Base-by-base conservation (phyloP, 1,284 basidiomycete species). In the Puccinia horiana region DNA sequence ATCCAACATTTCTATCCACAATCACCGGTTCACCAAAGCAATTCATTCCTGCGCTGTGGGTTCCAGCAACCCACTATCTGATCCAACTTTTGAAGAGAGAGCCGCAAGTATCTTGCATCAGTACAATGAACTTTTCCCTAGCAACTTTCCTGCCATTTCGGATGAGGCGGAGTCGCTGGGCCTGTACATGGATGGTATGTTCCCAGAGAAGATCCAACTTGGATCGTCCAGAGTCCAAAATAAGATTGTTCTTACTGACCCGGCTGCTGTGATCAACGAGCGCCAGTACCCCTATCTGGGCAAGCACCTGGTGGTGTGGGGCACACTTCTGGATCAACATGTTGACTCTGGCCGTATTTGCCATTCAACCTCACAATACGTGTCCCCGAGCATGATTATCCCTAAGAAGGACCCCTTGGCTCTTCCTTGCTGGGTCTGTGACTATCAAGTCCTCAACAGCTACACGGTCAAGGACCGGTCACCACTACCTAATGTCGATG, bases 351-450 rank as follows among this genome's bases (percentile, higher is more conserved):
- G 44, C 9, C 9, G 44, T 8, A 47, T 47, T 16, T 16, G 44
- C 9, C 44, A 16, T 47, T 47, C 44, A 8, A 8, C 44, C 8
- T 8, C 9, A 8, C 44, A 47, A 47, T 47, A 67, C 16, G 65
- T 29, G 23, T 67, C 65, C 35, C 32, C 26, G 23, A 37, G 35
- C 18, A 67, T 67, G 65, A 67, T 67, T 29, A 67, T 67, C 23
- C 75, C 75, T 5, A 77, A 77, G 44, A 77, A 77, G 65, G 75
- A 77, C 77, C 86, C 85, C 0, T 84, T 83, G 2, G 80, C 49
- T 18, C 44, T 83, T 40, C 83, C 83, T 1, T 29, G 76, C 18
- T 83, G 83, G 83, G 83, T 84, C n/a, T n/a, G n/a, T n/a, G n/a
- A n/a, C n/a, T n/a, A n/a, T n/a, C n/a, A n/a, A n/a, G n/a, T n/a